Conservation (phyloP, 2,329 filamentous ascomycete genomes). For the Thelonectria olida region DNA sequence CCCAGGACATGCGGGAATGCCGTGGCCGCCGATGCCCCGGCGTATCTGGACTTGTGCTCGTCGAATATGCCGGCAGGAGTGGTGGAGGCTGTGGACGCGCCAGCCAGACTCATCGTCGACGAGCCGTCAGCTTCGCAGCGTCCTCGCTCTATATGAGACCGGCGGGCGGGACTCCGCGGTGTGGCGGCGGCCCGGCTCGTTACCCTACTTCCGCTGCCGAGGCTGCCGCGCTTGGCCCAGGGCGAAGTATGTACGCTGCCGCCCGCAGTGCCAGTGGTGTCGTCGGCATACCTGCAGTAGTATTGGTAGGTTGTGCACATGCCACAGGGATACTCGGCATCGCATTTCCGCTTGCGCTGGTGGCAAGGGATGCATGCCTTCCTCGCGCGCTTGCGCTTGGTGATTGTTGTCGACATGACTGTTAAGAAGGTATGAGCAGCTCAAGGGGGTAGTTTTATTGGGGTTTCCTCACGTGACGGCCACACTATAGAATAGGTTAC, state of each 20-base stretch:
- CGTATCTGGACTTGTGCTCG: constrained; percentile 28
- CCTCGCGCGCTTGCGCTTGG: constrained; percentile 31
- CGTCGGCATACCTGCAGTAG: constrained; percentile 29
- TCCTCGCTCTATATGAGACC: constrained; percentile 9
- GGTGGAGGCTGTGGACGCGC: constrained; percentile 1
- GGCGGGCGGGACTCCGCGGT: constrained; percentile 9
- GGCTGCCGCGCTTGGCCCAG: constrained; percentile 16
- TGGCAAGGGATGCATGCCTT: constrained; percentile 37
- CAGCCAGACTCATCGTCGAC: constrained; percentile 9
- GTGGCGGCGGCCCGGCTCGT: constrained; percentile 8
- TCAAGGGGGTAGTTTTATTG: no score
- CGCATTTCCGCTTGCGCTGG: constrained; percentile 38
- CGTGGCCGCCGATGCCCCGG: constrained; percentile 31
- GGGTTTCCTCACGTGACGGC: no score
- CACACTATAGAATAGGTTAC: no score
- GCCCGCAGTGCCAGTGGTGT: constrained; percentile 3
- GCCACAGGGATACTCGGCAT: constrained; percentile 31
- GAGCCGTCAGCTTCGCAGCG: constrained; percentile 19
- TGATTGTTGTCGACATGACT: constrained; percentile 19
- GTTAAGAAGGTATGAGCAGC: not conserved
- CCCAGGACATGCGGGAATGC: constrained; percentile 34
- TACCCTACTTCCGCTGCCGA: constrained; percentile 8
- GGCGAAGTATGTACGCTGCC: constrained; percentile 2
- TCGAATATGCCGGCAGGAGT: constrained; percentile 30
- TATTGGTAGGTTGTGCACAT: constrained; percentile 36